Evolutionary conservation across 345 rosid genomes (phyloP).

Genomic region (Lepidium sativum): DNA sequence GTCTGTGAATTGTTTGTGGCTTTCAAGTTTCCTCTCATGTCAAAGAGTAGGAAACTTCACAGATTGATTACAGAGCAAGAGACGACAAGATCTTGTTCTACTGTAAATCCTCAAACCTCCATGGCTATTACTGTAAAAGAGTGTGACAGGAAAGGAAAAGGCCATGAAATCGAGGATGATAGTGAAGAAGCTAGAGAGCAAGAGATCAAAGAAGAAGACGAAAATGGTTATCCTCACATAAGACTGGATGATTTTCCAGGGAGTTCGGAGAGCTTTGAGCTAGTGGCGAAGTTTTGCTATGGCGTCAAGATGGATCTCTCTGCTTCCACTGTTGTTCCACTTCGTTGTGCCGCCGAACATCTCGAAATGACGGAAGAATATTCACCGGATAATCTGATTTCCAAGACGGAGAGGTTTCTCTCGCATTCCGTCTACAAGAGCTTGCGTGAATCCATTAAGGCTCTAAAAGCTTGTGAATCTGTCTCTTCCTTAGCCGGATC

Average conservation of each 20-base stretch:
- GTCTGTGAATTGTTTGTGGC: not conserved
- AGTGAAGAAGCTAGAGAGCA: conserved; percentile 8
- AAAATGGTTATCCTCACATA: conserved; percentile 39
- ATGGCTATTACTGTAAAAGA: conserved; percentile 2
- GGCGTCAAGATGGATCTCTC: conserved; percentile 79
- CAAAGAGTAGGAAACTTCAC: conserved; percentile 76
- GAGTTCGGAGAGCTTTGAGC: conserved; percentile 78
- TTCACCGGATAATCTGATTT: conserved; percentile 66
- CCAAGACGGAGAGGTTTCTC: conserved; percentile 60
- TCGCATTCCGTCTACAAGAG: conserved; percentile 61
- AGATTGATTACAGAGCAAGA: conserved; percentile 70
- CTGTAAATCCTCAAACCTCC: conserved; percentile 1
- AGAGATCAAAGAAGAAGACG: conserved; percentile 25
- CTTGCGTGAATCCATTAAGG: conserved; percentile 60
- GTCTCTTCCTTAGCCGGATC: conserved; percentile 43
- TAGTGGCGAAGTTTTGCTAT: conserved; percentile 89
- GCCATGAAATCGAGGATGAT: conserved; percentile 14
- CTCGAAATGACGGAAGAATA: conserved; percentile 88
- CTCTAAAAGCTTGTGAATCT: conserved; percentile 70
- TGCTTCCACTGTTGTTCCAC: conserved; percentile 55
- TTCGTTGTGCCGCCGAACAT: conserved; percentile 81
- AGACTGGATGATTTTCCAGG: conserved; percentile 73
- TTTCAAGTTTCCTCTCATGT: conserved; percentile 83
- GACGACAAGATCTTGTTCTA: conserved; percentile 28
- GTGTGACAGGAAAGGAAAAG: conserved; percentile 10